These are phyloP conservation scores for Kwoniella shivajii DNA, from an alignment of 1,284 basidiomycete species.

Conservation along the genomic window DNA sequence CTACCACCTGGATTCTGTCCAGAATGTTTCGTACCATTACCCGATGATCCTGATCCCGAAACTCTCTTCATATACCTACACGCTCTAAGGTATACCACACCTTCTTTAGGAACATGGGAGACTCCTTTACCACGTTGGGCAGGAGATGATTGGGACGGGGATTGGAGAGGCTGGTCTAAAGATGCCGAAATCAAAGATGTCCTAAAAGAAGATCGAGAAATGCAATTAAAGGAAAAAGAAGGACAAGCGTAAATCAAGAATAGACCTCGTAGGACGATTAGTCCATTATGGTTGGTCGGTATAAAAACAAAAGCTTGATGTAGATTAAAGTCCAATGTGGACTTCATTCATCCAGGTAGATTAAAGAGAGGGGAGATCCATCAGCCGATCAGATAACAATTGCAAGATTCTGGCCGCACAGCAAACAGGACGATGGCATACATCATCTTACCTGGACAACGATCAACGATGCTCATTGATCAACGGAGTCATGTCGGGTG, in stretches of 20 bases:
- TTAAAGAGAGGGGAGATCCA: too few relatives aligned
- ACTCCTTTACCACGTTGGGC: constrained; percentile 55
- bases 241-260: neutral
- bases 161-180: constrained; percentile 53
- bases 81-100: constrained; percentile 74
- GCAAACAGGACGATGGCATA: too few relatives aligned
- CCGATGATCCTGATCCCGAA: constrained; percentile 87
- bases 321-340: too few relatives aligned
- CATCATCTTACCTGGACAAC: too few relatives aligned
- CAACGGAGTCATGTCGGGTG: too few relatives aligned
- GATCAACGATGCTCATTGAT: too few relatives aligned
- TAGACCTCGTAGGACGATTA: neutral
- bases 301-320: neutral
- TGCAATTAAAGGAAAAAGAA: neutral
- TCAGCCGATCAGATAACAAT: too few relatives aligned
- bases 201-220: constrained; percentile 2
- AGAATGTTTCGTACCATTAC: constrained; percentile 84
- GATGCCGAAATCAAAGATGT: constrained; percentile 12
- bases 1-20: constrained; percentile 61
- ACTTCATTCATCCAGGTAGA: too few relatives aligned
- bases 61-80: constrained; percentile 91
- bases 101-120: constrained; percentile 49
- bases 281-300: neutral
- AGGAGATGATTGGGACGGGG: constrained; percentile 52
- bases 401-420: too few relatives aligned